These are phyloP conservation scores for Phaeosphaeriaceae sp. DNA, from an alignment of 2,329 filamentous ascomycete genomes.

Conservation along the genomic window DNA sequence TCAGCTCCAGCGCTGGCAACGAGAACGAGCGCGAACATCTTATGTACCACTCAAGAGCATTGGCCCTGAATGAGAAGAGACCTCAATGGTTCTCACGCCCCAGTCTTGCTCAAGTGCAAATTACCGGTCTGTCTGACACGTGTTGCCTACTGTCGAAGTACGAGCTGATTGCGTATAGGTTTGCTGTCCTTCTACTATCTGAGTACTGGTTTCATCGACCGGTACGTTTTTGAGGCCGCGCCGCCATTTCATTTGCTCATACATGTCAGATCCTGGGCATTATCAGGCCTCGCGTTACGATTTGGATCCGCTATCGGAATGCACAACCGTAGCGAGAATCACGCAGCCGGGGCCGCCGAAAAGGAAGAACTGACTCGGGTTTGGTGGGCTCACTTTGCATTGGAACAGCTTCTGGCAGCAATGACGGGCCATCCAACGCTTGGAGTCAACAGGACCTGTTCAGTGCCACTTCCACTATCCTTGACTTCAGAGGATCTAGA, in stretches of 20 bases:
- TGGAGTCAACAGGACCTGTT: slow-evolving; percentile 36
- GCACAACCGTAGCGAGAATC: slow-evolving; percentile 45
- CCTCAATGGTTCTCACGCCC: slow-evolving; percentile 36
- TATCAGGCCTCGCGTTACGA: slow-evolving; percentile 45
- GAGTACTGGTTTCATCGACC: slow-evolving; percentile 48
- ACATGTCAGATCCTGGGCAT: slow-evolving; percentile 43
- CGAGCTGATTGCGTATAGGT: slow-evolving; percentile 16
- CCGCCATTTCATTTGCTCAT: neutral
- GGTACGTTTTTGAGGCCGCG: slow-evolving; percentile 32
- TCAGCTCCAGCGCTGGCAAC: neutral
- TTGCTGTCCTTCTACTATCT: slow-evolving; percentile 50
- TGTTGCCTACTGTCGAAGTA: neutral
- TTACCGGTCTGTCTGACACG: slow-evolving; percentile 19
- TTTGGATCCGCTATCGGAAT: slow-evolving; percentile 46
- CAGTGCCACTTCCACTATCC: slow-evolving; percentile 41
- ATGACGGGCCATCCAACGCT: slow-evolving; percentile 49
- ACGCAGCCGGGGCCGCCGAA: slow-evolving; percentile 23
- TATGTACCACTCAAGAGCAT: slow-evolving; percentile 48
- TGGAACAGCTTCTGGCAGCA: slow-evolving; percentile 45
- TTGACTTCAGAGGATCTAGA: slow-evolving; percentile 33
- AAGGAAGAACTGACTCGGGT: slow-evolving; percentile 46
- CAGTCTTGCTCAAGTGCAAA: slow-evolving; percentile 48
- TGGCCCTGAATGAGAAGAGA: slow-evolving; percentile 36
- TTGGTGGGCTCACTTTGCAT: slow-evolving; percentile 50
- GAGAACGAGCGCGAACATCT: slow-evolving; percentile 39